A percentile compares a stretch with the other conserved stretches of the same genome.
These are phyloP conservation scores for Arthrobotrys iridis DNA, from an alignment of 2,329 filamentous ascomycete genomes.

Conservation along the genomic window DNA sequence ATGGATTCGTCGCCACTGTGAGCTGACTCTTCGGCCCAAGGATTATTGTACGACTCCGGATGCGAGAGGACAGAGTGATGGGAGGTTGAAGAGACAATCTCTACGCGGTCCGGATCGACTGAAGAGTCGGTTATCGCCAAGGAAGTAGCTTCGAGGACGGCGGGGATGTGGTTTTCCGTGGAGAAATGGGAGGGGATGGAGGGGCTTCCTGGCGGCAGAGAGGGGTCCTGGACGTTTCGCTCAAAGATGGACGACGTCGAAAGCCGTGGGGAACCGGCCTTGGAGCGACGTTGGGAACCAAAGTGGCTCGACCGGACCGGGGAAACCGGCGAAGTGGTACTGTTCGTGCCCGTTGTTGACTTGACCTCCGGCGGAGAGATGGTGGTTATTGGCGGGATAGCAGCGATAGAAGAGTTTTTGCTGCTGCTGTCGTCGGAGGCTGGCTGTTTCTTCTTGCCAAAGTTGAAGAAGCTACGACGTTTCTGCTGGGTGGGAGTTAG, in stretches of 20 bases:
- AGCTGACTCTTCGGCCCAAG: slow-evolving; percentile 47
- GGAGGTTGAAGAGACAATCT: slow-evolving; percentile 80
- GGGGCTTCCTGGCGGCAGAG: slow-evolving; percentile 70
- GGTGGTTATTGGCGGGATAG: slow-evolving; percentile 61
- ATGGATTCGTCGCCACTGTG: slow-evolving; percentile 55
- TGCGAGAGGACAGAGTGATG: slow-evolving; percentile 47
- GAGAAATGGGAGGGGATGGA: slow-evolving; percentile 94
- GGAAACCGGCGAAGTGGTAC: slow-evolving; percentile 64
- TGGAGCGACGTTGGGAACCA: slow-evolving; percentile 52
- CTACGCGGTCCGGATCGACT: slow-evolving; percentile 86
- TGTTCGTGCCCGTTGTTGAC: slow-evolving; percentile 33
- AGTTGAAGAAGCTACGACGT: slow-evolving; percentile 66
- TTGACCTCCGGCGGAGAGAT: slow-evolving; percentile 59
- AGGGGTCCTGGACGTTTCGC: slow-evolving; percentile 77
- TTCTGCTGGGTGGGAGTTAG: slow-evolving; percentile 50
- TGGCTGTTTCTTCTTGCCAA: slow-evolving; percentile 71
- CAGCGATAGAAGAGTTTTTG: slow-evolving; percentile 59
- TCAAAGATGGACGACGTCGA: slow-evolving; percentile 75
- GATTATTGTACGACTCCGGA: slow-evolving; percentile 40
- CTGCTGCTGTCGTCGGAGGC: slow-evolving; percentile 60
- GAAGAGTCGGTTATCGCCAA: slow-evolving; percentile 88
- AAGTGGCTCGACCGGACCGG: slow-evolving; percentile 73
- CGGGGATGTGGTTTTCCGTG: slow-evolving; percentile 91
- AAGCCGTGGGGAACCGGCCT: slow-evolving; percentile 64
- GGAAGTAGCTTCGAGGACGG: slow-evolving; percentile 89